Conservation (phyloP, 345 rosid genomes). For the Ceriops tagal region DNA sequence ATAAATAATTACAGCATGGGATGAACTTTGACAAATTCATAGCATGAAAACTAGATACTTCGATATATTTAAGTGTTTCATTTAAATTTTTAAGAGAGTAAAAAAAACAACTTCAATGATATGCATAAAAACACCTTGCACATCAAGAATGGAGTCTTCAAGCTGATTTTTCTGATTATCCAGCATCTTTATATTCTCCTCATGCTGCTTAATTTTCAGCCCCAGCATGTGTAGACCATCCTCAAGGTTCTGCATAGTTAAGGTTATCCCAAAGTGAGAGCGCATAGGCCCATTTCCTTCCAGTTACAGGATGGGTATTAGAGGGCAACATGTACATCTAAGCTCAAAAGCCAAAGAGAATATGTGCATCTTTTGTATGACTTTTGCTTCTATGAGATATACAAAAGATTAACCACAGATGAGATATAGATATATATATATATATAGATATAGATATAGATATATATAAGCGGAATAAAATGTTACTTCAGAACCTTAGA, state of each 20-base stretch:
- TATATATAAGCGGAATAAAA: not conserved
- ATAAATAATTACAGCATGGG: not conserved
- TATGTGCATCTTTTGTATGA: not conserved
- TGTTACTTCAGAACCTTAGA: conserved; percentile 16
- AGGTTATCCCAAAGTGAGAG: conserved; percentile 4
- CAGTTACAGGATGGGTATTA: not conserved
- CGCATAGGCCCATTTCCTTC: not conserved
- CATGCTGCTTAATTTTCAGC: conserved; percentile 61
- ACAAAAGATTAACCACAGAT: not conserved
- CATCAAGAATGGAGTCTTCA: conserved; percentile 53
- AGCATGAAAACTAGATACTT: not conserved
- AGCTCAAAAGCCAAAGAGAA: not conserved
- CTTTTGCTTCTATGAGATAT: not conserved
- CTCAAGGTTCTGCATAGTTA: conserved; percentile 53
- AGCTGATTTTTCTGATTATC: conserved; percentile 47
- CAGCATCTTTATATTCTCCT: conserved; percentile 48
- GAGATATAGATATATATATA: not conserved
- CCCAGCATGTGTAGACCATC: conserved; percentile 61
- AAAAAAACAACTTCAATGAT: not conserved
- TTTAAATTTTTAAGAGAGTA: not conserved
- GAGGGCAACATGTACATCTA: not conserved
- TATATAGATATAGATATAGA: not conserved
- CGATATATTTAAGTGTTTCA: not conserved
- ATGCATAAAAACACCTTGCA: conserved; percentile 46
- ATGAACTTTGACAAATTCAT: conserved; percentile 2